A percentile compares a stretch with the other conserved stretches of the same genome.
phyloP scores from a whole-genome alignment of 495 filamentous ascomycete genomes.

The Penicillium lividum region DNA sequence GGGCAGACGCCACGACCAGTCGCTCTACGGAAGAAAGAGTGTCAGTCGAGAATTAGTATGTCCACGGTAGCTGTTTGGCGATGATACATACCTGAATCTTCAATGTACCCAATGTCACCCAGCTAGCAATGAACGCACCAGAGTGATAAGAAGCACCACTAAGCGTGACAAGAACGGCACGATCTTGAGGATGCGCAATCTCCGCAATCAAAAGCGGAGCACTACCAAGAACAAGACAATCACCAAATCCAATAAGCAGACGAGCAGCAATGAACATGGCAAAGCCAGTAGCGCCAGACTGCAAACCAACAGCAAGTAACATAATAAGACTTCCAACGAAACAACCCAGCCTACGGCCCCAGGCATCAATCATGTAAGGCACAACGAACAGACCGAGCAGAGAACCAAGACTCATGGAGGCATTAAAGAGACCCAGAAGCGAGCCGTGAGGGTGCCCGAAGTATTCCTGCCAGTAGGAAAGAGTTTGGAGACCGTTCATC shows the following conservation, averaged over 20 bases:
- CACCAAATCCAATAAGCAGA: conserved; percentile 60
- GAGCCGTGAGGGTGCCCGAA: conserved; percentile 40
- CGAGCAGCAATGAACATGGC: conserved; percentile 65
- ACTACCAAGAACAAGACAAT: conserved; percentile 63
- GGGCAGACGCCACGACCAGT: conserved; percentile 67
- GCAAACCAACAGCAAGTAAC: conserved; percentile 59
- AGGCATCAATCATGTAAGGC: conserved; percentile 23
- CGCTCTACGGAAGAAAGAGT: conserved; percentile 6
- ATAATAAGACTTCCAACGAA: conserved; percentile 57
- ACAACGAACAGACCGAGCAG: conserved; percentile 23
- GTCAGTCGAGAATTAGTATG: too few relatives aligned
- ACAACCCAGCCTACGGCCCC: conserved; percentile 57
- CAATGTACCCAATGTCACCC: conserved; percentile 60
- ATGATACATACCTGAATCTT: conserved; percentile 17
- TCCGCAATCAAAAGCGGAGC: conserved; percentile 79
- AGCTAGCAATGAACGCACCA: conserved; percentile 72
- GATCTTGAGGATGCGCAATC: conserved; percentile 68
- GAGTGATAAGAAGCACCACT: conserved; percentile 69
- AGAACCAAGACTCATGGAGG: conserved; percentile 24
- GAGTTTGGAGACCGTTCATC: conserved; percentile 55
- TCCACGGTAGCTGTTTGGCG: not conserved
- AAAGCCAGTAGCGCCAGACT: conserved; percentile 57
- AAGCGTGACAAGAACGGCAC: conserved; percentile 78
- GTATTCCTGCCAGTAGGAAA: conserved; percentile 45
- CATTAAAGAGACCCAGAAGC: conserved; percentile 28